Percentiles rank a stretch among this genome's conserved stretches.
Conservation (phyloP, 169 alveolate species). For the Plasmodium ovale region DNA sequence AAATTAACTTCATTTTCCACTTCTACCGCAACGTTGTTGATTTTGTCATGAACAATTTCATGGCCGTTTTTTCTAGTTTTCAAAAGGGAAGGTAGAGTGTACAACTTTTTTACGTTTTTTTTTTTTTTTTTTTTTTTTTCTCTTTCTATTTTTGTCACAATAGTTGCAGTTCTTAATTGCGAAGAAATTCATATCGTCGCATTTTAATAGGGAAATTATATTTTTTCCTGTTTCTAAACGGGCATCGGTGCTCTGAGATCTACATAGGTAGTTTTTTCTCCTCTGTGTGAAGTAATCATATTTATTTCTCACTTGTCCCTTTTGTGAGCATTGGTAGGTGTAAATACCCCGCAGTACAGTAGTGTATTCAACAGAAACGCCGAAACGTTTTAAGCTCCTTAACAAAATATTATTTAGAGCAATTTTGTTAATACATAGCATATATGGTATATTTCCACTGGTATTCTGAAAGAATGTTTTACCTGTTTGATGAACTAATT, state of each 20-base stretch:
- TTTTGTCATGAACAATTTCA: neutral
- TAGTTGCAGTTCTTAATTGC: neutral
- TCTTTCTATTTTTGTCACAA: neutral
- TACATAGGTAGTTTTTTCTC: neutral
- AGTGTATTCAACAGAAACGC: neutral
- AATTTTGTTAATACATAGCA: constrained; percentile 38
- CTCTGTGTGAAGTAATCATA: too few relatives aligned
- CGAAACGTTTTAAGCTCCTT: neutral
- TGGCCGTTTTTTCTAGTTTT: constrained; percentile 1
- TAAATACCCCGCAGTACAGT: constrained; percentile 9
- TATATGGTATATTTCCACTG: constrained; percentile 28
- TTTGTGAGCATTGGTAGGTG: too few relatives aligned
- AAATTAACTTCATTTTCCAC: neutral
- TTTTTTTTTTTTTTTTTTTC: too few relatives aligned
- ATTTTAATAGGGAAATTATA: neutral
- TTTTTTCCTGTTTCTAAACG: neutral
- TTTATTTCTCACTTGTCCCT: too few relatives aligned
- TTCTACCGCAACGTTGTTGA: neutral
- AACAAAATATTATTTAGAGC: constrained; percentile 22
- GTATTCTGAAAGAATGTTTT: constrained; percentile 35
- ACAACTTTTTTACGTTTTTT: constrained; percentile 17
- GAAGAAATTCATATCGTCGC: neutral
- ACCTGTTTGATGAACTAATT: constrained; percentile 26
- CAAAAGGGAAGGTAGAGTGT: constrained; percentile 46
- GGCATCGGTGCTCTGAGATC: neutral